Conservation (phyloP, 495 filamentous ascomycete species). For the Staphylotrichum longicolle region DNA sequence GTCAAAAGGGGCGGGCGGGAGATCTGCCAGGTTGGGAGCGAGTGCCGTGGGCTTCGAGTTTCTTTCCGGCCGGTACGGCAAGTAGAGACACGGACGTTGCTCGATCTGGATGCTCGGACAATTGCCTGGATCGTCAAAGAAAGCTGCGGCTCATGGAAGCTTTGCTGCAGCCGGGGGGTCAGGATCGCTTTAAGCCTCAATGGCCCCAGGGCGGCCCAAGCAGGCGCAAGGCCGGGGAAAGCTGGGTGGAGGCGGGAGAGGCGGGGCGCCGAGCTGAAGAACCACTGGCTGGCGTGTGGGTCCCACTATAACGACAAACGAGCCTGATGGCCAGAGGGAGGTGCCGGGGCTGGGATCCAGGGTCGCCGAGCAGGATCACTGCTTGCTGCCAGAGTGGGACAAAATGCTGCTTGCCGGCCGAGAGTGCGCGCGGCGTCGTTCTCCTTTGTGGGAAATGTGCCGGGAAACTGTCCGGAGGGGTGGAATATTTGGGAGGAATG, state of each 20-base stretch:
- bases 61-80: not conserved
- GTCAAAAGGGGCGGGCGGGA: constrained; percentile 13
- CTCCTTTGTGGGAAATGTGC: constrained; percentile 6
- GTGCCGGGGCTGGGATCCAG: constrained; percentile 1
- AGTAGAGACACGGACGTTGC: not conserved
- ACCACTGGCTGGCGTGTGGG: constrained; percentile 1
- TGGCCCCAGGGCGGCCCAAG: constrained; percentile 10
- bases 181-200: constrained; percentile 18
- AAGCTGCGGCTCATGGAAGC: constrained; percentile 18
- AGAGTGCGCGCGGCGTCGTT: too few species aligned
- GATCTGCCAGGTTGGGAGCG: constrained; percentile 8
- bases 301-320: constrained; percentile 7
- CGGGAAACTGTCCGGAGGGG: not conserved
- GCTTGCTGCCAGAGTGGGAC: constrained; percentile 1
- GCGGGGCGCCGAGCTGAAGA: constrained; percentile 2
- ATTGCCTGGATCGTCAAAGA: not conserved
- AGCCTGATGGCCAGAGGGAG: not conserved
- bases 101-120: constrained; percentile 1
- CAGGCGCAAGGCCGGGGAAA: constrained; percentile 11
- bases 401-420: constrained; percentile 8
- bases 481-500: not conserved
- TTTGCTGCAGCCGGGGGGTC: constrained; percentile 13
- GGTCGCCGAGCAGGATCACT: not conserved
- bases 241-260: not conserved
- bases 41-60: constrained; percentile 6